Conservation (phyloP, 2,329 filamentous ascomycete species). For the Pseudogymnoascus sp. region DNA sequence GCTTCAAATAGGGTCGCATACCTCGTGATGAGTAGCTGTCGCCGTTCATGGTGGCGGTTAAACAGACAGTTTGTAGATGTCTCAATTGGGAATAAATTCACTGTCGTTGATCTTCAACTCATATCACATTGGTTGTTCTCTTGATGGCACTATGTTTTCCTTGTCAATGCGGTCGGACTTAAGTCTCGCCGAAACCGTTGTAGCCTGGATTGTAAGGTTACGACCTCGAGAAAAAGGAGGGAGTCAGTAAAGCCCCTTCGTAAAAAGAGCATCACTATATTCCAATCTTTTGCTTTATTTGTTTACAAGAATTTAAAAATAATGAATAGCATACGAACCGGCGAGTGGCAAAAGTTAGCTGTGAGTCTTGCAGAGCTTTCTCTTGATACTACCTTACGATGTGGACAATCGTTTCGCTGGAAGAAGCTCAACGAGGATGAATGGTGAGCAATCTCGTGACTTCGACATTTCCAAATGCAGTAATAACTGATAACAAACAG, state of each 20-base stretch:
- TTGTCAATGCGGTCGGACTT: slow-evolving; percentile 8
- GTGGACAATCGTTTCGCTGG: slow-evolving; percentile 97
- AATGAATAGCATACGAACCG: slow-evolving; percentile 37
- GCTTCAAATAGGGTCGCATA: slow-evolving; percentile 33
- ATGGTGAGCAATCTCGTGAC: slow-evolving; percentile 50
- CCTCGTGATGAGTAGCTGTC: slow-evolving; percentile 75
- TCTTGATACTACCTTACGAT: slow-evolving; percentile 88
- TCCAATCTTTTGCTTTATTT: background rate
- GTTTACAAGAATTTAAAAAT: background rate
- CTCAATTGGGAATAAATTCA: background rate
- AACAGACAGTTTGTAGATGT: background rate
- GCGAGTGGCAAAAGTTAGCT: slow-evolving; percentile 82
- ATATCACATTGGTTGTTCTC: slow-evolving; percentile 5
- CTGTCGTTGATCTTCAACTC: background rate
- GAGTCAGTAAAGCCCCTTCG: background rate
- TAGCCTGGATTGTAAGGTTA: background rate
- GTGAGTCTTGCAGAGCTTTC: slow-evolving; percentile 78
- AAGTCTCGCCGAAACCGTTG: background rate
- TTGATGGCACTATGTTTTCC: slow-evolving; percentile 9
- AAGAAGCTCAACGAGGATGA: slow-evolving; percentile 72
- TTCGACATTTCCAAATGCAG: slow-evolving; percentile 10
- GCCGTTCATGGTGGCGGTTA: slow-evolving; percentile 62
- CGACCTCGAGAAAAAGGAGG: background rate
- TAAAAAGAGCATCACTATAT: background rate
- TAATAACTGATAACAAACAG: slow-evolving; percentile 33